phyloP scores from a whole-genome alignment of 805 yeast species.

The Candida incommunis region DNA sequence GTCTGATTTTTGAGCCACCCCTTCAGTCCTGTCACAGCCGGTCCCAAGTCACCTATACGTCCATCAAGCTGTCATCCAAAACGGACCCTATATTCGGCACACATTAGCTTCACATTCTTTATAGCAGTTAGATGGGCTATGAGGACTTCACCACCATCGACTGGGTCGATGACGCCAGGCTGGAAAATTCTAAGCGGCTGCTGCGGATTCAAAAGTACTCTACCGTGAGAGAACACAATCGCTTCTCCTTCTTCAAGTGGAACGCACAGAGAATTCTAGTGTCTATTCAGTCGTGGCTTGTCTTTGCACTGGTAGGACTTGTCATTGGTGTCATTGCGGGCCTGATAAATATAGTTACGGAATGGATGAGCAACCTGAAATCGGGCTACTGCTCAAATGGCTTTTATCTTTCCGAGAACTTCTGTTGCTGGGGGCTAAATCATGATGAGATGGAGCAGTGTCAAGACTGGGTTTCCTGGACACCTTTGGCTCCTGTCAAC shows the following conservation, averaged over 20 bases:
- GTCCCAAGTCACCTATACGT: too few relatives aligned
- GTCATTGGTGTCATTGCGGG: conserved; percentile 77
- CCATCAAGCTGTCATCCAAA: too few relatives aligned
- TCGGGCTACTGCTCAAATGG: conserved; percentile 63
- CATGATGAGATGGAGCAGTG: conserved; percentile 29
- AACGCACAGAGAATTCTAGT: conserved; percentile 9
- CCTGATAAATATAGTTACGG: conserved; percentile 64
- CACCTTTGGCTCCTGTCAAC: conserved; percentile 26
- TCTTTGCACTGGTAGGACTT: conserved; percentile 61
- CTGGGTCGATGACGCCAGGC: conserved; percentile 43
- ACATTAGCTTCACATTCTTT: too few relatives aligned
- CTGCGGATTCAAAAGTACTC: conserved; percentile 10
- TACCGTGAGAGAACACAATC: conserved; percentile 6
- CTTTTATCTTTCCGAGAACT: conserved; percentile 55
- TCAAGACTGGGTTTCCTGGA: conserved; percentile 58
- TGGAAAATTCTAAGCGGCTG: conserved; percentile 17
- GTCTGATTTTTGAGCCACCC: too few relatives aligned
- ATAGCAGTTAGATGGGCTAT: conserved; percentile 21
- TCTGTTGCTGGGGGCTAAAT: conserved; percentile 67
- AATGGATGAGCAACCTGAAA: conserved; percentile 68
- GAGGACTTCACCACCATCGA: conserved; percentile 36
- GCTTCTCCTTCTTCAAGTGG: conserved; percentile 4
- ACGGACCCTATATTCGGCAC: too few relatives aligned
- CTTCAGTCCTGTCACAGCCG: too few relatives aligned
- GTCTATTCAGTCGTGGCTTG: conserved; percentile 50